These are phyloP conservation scores for Nakaseomyces uthaithaninus DNA, from an alignment of 1,139 yeast species.

Conservation along the genomic window DNA sequence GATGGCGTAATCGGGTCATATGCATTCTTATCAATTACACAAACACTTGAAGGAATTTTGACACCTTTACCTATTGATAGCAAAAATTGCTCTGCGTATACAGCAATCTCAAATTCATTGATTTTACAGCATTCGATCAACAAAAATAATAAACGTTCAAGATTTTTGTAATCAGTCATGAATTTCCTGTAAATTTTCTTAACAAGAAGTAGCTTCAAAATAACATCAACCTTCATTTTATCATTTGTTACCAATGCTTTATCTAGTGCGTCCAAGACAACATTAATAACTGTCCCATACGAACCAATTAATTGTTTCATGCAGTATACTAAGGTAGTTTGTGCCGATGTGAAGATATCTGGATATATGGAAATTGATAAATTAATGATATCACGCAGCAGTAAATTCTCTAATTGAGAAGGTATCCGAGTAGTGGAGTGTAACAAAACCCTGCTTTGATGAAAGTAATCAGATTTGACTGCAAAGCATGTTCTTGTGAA, in stretches of 20 bases:
- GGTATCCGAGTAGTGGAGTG: constrained; percentile 72
- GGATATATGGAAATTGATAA: constrained; percentile 66
- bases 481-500: constrained; percentile 74
- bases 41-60: constrained; percentile 52
- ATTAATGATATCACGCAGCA: constrained; percentile 62
- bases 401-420: constrained; percentile 53
- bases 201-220: constrained; percentile 48
- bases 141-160: constrained; percentile 41
- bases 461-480: constrained; percentile 68
- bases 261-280: constrained; percentile 37
- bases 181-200: constrained; percentile 48
- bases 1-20: constrained; percentile 52
- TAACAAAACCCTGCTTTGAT: constrained; percentile 63
- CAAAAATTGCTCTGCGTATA: constrained; percentile 44
- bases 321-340: constrained; percentile 57
- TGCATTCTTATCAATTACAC: constrained; percentile 42
- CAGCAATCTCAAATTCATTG: constrained; percentile 49
- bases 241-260: constrained; percentile 49
- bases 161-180: constrained; percentile 49
- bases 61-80: constrained; percentile 41
- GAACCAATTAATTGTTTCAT: constrained; percentile 71
- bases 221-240: constrained; percentile 56
- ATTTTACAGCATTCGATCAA: constrained; percentile 50
- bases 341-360: constrained; percentile 64
- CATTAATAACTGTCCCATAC: constrained; percentile 44